Evolutionary conservation across 1,284 basidiomycete species (phyloP).

Genomic region (Wallemia mellicola): DNA sequence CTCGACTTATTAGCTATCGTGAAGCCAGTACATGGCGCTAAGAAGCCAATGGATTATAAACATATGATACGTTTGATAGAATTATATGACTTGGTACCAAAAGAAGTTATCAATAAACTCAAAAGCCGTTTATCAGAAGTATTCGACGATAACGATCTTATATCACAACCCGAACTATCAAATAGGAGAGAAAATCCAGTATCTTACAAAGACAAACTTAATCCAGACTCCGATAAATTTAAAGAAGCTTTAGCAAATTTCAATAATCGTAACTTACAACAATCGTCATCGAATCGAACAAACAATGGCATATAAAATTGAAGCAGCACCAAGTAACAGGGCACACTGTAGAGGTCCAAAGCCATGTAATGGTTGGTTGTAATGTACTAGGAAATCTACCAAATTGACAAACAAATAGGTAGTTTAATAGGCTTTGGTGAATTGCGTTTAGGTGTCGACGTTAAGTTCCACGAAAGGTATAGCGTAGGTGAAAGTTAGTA

Average conservation of each 20-base stretch:
- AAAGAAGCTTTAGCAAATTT: too few relatives aligned
- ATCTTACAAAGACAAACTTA: too few relatives aligned
- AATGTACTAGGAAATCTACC: not conserved
- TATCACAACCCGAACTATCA: not conserved
- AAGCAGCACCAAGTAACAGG: not conserved
- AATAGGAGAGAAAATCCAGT: not conserved
- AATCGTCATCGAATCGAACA: not conserved
- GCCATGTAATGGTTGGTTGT: not conserved
- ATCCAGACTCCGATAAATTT: too few relatives aligned
- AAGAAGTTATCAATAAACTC: not conserved
- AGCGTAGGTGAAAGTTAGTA: not conserved
- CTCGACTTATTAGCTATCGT: not conserved
- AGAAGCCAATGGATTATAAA: not conserved
- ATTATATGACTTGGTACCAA: not conserved
- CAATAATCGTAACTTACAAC: not conserved
- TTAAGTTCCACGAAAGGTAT: not conserved
- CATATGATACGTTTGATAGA: not conserved
- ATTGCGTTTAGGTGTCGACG: not conserved
- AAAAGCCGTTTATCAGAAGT: not conserved
- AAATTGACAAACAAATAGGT: not conserved
- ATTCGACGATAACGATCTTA: not conserved
- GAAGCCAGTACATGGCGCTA: not conserved
- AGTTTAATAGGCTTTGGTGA: not conserved
- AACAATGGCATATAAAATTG: not conserved
- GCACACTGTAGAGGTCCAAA: not conserved